phyloP scores from a whole-genome alignment of 148 eudicot species.

The Rhododendron vialii region DNA sequence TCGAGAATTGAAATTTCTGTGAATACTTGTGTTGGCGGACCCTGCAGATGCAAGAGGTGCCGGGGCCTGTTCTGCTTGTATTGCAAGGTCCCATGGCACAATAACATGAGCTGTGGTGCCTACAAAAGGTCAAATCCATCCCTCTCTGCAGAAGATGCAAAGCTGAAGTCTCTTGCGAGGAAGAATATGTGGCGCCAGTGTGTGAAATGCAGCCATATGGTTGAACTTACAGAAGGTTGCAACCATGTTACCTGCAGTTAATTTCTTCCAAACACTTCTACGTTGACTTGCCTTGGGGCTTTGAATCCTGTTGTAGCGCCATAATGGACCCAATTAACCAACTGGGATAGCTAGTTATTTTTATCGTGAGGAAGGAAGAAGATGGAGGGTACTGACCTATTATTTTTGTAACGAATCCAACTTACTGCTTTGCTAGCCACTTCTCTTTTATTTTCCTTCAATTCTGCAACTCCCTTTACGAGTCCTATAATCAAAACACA shows the following conservation, averaged over 20 bases:
- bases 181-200: conserved; percentile 70
- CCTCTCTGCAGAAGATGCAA: conserved; percentile 40
- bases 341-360: not conserved
- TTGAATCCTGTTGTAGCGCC: not conserved
- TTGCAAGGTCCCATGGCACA: conserved; percentile 81
- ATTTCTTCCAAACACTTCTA: conserved; percentile 2
- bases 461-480: not conserved
- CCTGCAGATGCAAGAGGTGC: conserved; percentile 47
- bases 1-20: conserved; percentile 34
- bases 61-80: conserved; percentile 39
- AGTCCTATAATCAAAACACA: not conserved
- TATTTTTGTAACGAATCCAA: not conserved
- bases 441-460: not conserved
- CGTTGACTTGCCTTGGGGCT: not conserved
- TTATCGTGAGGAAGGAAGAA: not conserved
- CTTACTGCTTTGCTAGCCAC: not conserved
- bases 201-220: conserved; percentile 67
- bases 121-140: conserved; percentile 41
- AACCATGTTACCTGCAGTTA: conserved; percentile 87
- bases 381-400: not conserved
- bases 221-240: conserved; percentile 73
- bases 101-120: conserved; percentile 32
- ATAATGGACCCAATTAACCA: not conserved
- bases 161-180: conserved; percentile 51
- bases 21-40: conserved; percentile 21